Base-by-base conservation (phyloP, 106 monocot species). In the Vanilla planifolia region DNA sequence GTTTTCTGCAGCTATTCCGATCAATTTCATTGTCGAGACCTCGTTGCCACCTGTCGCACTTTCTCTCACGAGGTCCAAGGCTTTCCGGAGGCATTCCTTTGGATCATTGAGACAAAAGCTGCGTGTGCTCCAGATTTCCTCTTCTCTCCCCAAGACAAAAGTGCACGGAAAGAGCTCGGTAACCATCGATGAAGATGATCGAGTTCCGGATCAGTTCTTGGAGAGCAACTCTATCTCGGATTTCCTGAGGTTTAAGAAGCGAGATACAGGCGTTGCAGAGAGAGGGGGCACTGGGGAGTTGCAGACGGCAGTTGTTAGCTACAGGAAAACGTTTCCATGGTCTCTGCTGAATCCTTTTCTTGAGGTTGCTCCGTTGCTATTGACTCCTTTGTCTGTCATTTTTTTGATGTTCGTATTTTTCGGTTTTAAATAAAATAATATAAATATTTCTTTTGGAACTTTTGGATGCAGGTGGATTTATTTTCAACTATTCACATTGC, bases 401-500 rank as follows among this genome's bases (percentile, higher is more conserved):
- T 27, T 60, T 17, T 26, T 29, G 26, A 17, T 52, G 10, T 39
- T 33, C 29, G 4, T 29, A 26, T 24, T 52, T 9, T 39, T 33
- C 29, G 4, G 2, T 39, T 2, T 66, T 63, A 1, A 20, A 35
- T 23, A 14, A 43, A 47, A 33, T 62, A 34, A 11, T 48, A 34
- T 41, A 51, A 16, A 11, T 53, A 39, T 63, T 37, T 35, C 2
- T 46, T 14, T 4, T 37, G 58, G 19, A 37, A 35, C 15, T 13
- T 37, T 51, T 4, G 9, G 61, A 7, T 75, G 71, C 79, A 93
- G 89, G 93, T 94, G 42, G 94, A 94, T 73, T 78, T 89, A 80
- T 85, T 94, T 16, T 94, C 89, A 16, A 85, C 85, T 3, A 84
- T 94, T 36, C 94, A 94, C 77, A 86, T 94, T 69, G 94, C 75